These are phyloP conservation scores for Taxawa tesnikishii DNA, from an alignment of 2,329 filamentous ascomycete species.

Conservation along the genomic window DNA sequence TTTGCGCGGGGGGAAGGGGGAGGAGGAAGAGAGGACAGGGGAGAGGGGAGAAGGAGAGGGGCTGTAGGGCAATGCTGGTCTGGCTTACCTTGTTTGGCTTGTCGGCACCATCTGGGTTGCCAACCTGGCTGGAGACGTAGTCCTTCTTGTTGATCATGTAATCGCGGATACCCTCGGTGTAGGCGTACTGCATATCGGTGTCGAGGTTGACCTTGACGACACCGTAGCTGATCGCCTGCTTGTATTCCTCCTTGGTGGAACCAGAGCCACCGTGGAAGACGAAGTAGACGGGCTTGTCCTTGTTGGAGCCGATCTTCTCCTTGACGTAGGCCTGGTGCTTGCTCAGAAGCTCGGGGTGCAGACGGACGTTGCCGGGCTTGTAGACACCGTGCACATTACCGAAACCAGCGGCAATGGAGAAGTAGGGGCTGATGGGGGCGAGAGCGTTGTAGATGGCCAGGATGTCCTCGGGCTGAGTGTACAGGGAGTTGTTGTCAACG, in stretches of 20 bases:
- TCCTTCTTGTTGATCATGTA: conserved; percentile 92
- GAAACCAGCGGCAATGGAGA: conserved; percentile 96
- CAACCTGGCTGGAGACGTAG: conserved; percentile 75
- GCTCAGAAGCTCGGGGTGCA: conserved; percentile 86
- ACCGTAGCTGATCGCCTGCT: conserved; percentile 77
- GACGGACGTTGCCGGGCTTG: conserved; percentile 94
- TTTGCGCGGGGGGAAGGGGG: conserved; percentile 6
- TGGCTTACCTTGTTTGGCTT: conserved; percentile 83
- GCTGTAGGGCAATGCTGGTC: too few species aligned
- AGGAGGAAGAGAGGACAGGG: conserved; percentile 13
- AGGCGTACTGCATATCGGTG: conserved; percentile 94
- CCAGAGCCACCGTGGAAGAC: conserved; percentile 99
- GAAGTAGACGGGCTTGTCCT: conserved; percentile 92
- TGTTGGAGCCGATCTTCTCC: conserved; percentile 58
- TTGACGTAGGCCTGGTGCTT: conserved; percentile 94
- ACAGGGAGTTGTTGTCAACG: conserved; percentile 92
- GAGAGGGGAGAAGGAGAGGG: too few species aligned
- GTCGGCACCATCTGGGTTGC: conserved; percentile 89
- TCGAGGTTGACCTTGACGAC: conserved; percentile 99
- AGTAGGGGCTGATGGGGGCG: conserved; percentile 79
- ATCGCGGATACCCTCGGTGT: conserved; percentile 84
- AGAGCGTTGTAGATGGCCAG: conserved; percentile 82
- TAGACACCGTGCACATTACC: conserved; percentile 99
- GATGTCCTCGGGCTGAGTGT: conserved; percentile 97
- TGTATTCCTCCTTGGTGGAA: conserved; percentile 81